Percentiles rank a stretch among this genome's conserved stretches.
phyloP scores from a whole-genome alignment of 1,284 basidiomycete genomes.

The Thecaphora frezii region DNA sequence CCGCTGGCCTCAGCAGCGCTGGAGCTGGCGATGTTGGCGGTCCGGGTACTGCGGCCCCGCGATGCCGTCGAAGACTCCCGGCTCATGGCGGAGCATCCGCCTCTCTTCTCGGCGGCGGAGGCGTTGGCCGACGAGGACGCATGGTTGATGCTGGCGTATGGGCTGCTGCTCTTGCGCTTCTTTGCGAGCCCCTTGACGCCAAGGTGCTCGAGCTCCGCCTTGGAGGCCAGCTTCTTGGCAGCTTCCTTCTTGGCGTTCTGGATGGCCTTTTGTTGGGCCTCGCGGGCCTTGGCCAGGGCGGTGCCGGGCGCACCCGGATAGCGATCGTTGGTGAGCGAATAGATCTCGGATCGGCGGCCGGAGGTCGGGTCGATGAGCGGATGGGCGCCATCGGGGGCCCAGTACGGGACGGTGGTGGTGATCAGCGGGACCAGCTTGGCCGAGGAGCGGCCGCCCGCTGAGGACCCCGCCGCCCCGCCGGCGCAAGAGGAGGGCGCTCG shows the following conservation, averaged over 20 bases:
- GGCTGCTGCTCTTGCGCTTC: constrained; percentile 52
- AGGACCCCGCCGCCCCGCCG: too few relatives aligned
- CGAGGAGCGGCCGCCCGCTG: not conserved
- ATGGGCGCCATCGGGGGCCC: constrained; percentile 31
- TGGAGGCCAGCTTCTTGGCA: constrained; percentile 35
- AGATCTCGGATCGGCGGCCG: constrained; percentile 36
- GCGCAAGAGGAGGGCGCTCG: constrained; percentile 19
- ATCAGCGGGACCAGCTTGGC: constrained; percentile 19
- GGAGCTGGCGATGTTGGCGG: constrained; percentile 4
- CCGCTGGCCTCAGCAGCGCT: not conserved
- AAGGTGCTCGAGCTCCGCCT: constrained; percentile 49
- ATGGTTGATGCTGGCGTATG: constrained; percentile 32
- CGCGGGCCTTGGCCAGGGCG: constrained; percentile 41
- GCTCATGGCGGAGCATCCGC: constrained; percentile 19
- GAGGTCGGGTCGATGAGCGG: constrained; percentile 31
- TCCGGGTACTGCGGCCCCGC: constrained; percentile 16
- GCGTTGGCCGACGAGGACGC: constrained; percentile 5
- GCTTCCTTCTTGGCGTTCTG: constrained; percentile 36
- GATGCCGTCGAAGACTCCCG: constrained; percentile 19
- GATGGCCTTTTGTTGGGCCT: constrained; percentile 36
- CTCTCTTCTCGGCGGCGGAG: constrained; percentile 5
- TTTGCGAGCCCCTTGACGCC: constrained; percentile 47
- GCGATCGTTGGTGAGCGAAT: constrained; percentile 51
- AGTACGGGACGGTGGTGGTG: constrained; percentile 31
- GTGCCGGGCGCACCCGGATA: constrained; percentile 52